Conservation (phyloP, 1,284 basidiomycete species). For the Rhodotorula sp. region DNA sequence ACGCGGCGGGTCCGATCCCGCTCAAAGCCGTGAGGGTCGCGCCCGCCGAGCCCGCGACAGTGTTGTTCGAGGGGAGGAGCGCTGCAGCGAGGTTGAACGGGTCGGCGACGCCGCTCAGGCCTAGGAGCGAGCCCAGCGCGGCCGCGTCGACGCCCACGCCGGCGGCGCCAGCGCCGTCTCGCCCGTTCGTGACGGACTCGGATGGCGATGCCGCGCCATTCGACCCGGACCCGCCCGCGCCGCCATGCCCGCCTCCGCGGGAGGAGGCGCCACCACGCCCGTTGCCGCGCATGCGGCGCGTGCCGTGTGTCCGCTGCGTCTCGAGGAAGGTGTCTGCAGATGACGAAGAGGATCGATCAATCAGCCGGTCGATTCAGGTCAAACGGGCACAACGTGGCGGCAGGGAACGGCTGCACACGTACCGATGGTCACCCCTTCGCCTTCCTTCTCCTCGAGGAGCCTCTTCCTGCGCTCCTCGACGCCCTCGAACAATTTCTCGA, state of each 20-base stretch:
- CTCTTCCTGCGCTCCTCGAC: slow-evolving; percentile 57
- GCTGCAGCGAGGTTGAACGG: slow-evolving; percentile 41
- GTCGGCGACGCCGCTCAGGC: slow-evolving; percentile 32
- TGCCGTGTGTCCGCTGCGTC: slow-evolving; percentile 39
- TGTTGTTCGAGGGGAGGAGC: slow-evolving; percentile 19
- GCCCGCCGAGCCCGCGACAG: slow-evolving; percentile 5
- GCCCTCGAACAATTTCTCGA: slow-evolving; percentile 54
- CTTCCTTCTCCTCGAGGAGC: slow-evolving; percentile 58
- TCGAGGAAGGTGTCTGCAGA: slow-evolving; percentile 39
- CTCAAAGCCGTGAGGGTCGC: slow-evolving; percentile 31
- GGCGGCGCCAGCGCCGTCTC: neutral
- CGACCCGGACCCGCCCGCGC: neutral
- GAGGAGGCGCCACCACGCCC: slow-evolving; percentile 10
- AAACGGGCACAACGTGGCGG: neutral
- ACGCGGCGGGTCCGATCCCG: slow-evolving; percentile 26
- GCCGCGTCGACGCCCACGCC: slow-evolving; percentile 22
- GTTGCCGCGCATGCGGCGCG: slow-evolving; percentile 36
- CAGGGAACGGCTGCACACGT: slow-evolving; percentile 24
- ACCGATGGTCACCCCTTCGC: slow-evolving; percentile 56
- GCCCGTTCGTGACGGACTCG: slow-evolving; percentile 24
- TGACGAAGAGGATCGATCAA: too few relatives aligned
- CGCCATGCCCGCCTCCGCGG: neutral
- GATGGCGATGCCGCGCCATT: slow-evolving; percentile 26
- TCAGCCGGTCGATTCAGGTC: neutral
- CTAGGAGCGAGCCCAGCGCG: slow-evolving; percentile 30